Percentiles rank a stretch among this genome's conserved stretches.
phyloP scores from a whole-genome alignment of 208 protist genomes.

The Crithidia mellificae region DNA sequence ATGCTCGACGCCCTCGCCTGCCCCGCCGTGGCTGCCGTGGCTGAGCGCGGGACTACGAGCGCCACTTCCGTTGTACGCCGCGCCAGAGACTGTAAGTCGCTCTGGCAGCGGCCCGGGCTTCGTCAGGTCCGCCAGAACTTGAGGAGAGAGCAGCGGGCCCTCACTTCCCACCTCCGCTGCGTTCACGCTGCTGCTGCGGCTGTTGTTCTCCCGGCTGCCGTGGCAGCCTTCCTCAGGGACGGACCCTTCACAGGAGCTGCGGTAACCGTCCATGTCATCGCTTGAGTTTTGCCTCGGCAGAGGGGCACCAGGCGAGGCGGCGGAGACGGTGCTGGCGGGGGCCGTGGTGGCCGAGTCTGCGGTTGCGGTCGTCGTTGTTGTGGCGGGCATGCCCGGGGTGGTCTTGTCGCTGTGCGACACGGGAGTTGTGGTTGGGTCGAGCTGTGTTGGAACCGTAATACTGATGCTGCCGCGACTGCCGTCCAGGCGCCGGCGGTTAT shows the following conservation, averaged over 20 bases:
- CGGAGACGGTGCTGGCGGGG: neutral
- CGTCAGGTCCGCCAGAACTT: neutral
- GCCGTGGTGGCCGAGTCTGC: too few species aligned
- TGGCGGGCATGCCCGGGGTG: neutral
- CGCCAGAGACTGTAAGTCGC: neutral
- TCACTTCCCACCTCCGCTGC: neutral
- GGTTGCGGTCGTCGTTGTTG: neutral
- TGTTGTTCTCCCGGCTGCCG: constrained; percentile 13
- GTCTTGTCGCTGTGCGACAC: neutral
- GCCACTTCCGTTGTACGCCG: neutral
- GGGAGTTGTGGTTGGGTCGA: neutral
- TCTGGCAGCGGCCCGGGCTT: neutral
- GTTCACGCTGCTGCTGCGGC: constrained; percentile 11
- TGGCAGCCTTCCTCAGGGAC: constrained; percentile 14
- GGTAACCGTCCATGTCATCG: constrained; percentile 33
- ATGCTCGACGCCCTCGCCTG: too few species aligned
- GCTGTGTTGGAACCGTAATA: neutral
- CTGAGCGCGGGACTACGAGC: neutral
- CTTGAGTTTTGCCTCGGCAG: constrained; percentile 15
- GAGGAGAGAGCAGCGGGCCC: neutral
- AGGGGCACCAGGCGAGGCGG: neutral
- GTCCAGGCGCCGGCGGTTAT: neutral
- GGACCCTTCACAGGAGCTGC: constrained; percentile 31
- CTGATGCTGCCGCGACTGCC: constrained; percentile 3
- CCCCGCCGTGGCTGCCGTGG: neutral